Conservation (phyloP, 2,329 filamentous ascomycete genomes). For the Diaporthe nobilis region DNA sequence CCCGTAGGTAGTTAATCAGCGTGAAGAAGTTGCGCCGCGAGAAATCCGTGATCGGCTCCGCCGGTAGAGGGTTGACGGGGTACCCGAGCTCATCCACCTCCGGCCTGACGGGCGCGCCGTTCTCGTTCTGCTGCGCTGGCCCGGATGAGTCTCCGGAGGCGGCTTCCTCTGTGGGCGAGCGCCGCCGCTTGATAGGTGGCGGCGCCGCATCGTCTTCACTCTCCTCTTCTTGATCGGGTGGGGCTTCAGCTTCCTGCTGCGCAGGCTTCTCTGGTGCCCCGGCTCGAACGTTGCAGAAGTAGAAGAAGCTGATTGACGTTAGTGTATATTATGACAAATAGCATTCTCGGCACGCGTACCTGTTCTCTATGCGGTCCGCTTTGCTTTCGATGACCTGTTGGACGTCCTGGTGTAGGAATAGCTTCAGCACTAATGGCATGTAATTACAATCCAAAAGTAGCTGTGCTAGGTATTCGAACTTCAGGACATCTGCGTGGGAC, state of each 20-base stretch:
- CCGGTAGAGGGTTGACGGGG: constrained; percentile 78
- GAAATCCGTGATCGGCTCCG: constrained; percentile 87
- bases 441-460: constrained; percentile 96
- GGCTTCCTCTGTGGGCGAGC: constrained; percentile 55
- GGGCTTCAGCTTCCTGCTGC: constrained; percentile 43
- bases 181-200: constrained; percentile 80
- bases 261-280: constrained; percentile 45
- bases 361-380: constrained; percentile 85
- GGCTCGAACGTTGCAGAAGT: constrained; percentile 82
- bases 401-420: constrained; percentile 94
- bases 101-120: constrained; percentile 56
- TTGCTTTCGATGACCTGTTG: constrained; percentile 90
- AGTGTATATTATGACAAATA: not conserved
- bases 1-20: constrained; percentile 92
- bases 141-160: not conserved
- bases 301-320: constrained; percentile 78
- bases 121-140: constrained; percentile 47
- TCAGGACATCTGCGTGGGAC: constrained; percentile 79
- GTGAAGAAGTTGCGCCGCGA: constrained; percentile 96
- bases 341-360: constrained; percentile 61
- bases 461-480: constrained; percentile 96
- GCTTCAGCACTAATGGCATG: constrained; percentile 89
- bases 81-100: constrained; percentile 91
- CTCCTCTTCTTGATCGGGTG: constrained; percentile 52
- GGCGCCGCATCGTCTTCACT: constrained; percentile 85